Conservation (phyloP, 2,329 filamentous ascomycete genomes). For the Pseudocercospora macadamiae region DNA sequence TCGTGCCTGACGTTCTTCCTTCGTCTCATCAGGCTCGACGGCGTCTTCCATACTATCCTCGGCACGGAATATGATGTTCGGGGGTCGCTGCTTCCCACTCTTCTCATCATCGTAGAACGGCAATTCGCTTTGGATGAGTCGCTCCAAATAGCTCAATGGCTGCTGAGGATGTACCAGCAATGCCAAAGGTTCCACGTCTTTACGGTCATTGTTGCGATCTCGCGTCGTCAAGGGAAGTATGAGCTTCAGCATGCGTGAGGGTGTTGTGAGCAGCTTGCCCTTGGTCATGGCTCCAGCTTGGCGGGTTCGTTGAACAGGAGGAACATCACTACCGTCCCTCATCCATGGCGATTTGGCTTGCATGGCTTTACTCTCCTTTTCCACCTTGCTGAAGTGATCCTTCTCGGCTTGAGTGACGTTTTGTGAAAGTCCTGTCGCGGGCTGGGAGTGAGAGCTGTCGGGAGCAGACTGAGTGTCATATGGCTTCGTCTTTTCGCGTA, state of each 20-base stretch:
- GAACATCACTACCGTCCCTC: constrained; percentile 60
- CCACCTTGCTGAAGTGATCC: constrained; percentile 46
- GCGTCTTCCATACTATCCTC: constrained; percentile 71
- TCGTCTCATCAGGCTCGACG: constrained; percentile 27
- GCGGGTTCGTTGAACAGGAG: constrained; percentile 57
- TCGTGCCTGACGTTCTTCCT: constrained; percentile 12
- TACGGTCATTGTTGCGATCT: constrained; percentile 62
- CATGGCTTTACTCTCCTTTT: constrained; percentile 55
- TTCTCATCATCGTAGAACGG: constrained; percentile 59
- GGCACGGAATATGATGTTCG: constrained; percentile 77
- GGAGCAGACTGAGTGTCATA: constrained; percentile 27
- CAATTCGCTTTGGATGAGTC: constrained; percentile 84
- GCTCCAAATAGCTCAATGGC: constrained; percentile 85
- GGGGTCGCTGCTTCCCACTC: constrained; percentile 68
- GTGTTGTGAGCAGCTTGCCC: constrained; percentile 78
- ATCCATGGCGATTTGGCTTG: constrained; percentile 69
- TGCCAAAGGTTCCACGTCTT: constrained; percentile 80
- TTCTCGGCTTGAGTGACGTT: constrained; percentile 51
- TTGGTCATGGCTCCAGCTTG: constrained; percentile 66
- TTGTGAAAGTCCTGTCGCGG: constrained; percentile 46
- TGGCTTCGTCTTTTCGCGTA: constrained; percentile 23
- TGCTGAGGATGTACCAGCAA: constrained; percentile 87
- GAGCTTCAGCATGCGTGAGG: constrained; percentile 77
- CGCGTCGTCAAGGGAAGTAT: constrained; percentile 72
- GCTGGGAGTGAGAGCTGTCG: constrained; percentile 37